Evolutionary conservation across 2,329 filamentous ascomycete species (phyloP).

Genomic region (Fusarium humuli): DNA sequence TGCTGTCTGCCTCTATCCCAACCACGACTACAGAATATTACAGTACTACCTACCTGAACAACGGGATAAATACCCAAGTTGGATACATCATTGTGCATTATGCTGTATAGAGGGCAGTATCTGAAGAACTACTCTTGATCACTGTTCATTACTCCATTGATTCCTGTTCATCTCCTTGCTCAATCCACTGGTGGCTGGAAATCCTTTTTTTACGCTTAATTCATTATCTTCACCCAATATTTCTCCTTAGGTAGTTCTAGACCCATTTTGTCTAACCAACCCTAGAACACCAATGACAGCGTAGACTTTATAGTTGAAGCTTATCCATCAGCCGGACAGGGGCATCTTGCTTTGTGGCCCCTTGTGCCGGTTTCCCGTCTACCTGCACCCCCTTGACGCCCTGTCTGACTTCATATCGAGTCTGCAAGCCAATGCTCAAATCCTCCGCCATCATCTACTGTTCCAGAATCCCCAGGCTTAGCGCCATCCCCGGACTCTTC

Average conservation of each 20-base stretch:
- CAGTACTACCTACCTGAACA: neutral
- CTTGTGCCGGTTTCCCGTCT: constrained; percentile 37
- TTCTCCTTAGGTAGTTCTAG: constrained; percentile 7
- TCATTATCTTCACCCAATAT: constrained; percentile 15
- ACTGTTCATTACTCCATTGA: constrained; percentile 9
- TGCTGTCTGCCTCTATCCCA: neutral
- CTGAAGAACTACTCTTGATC: neutral
- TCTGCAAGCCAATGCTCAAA: constrained; percentile 46
- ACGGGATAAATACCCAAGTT: neutral
- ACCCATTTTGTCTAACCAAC: constrained; percentile 8
- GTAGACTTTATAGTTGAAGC: constrained; percentile 15
- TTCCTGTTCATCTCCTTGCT: neutral
- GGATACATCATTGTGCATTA: neutral
- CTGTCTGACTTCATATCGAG: constrained; percentile 31
- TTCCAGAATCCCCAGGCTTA: constrained; percentile 26
- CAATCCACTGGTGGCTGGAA: neutral
- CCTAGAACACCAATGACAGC: constrained; percentile 8
- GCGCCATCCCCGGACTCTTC: constrained; percentile 17
- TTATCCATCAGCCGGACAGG: constrained; percentile 34
- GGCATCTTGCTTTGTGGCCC: constrained; percentile 15
- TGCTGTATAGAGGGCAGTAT: neutral
- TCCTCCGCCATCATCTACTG: constrained; percentile 34
- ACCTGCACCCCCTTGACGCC: constrained; percentile 1
- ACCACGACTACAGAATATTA: neutral
- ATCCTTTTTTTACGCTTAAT: constrained; percentile 14